phyloP scores from a whole-genome alignment of 2,329 filamentous ascomycete genomes.

The Zymoseptoria pseudotritici region DNA sequence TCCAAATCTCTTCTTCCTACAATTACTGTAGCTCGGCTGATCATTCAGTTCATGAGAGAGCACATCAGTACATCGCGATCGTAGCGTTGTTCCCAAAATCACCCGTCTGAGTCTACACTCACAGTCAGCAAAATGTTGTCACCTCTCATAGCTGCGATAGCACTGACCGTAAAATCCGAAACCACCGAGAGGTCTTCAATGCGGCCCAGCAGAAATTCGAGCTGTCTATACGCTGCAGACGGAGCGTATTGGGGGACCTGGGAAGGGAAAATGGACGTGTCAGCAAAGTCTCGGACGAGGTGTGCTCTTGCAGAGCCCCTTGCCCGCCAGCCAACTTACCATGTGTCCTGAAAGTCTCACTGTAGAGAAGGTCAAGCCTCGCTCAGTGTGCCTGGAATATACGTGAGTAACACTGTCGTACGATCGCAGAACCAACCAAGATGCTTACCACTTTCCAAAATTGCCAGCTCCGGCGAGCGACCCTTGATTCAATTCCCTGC shows the following conservation, averaged over 20 bases:
- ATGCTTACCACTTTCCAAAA: constrained; percentile 51
- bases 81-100: constrained; percentile 24
- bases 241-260: constrained; percentile 55
- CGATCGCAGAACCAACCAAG: neutral
- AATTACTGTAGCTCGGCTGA: neutral
- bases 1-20: neutral
- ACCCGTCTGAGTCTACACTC: constrained; percentile 22
- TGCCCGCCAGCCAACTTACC: constrained; percentile 24
- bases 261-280: no score
- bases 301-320: no score
- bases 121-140: neutral
- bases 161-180: constrained; percentile 26
- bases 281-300: no score
- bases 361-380: constrained; percentile 64
- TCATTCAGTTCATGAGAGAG: neutral
- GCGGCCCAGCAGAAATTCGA: constrained; percentile 69
- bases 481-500: neutral
- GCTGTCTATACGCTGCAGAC: constrained; percentile 58
- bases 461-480: constrained; percentile 56
- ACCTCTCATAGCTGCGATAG: neutral
- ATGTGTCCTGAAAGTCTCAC: constrained; percentile 55
- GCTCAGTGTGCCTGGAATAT: constrained; percentile 51
- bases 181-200: constrained; percentile 48
- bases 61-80: constrained; percentile 11
- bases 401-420: neutral